phyloP scores from a whole-genome alignment of 805 yeast genomes.

The Ogataea minuta region DNA sequence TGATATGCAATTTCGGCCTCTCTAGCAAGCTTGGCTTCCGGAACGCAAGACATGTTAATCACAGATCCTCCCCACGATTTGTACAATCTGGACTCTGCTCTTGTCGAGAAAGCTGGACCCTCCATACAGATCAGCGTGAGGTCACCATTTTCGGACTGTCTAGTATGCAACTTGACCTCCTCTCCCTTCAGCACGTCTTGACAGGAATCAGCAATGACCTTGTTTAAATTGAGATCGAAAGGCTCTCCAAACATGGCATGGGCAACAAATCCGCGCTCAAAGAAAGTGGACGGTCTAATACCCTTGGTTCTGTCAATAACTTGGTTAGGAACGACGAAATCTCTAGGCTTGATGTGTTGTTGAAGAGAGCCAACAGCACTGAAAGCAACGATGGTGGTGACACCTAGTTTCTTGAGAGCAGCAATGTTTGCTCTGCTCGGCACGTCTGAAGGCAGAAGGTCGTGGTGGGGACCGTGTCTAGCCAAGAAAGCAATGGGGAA shows the following conservation, averaged over 20 bases:
- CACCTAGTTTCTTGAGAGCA: constrained; percentile 85
- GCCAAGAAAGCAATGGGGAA: constrained; percentile 91
- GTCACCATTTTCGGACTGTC: constrained; percentile 63
- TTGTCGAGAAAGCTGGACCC: constrained; percentile 96
- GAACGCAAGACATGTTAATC: constrained; percentile 94
- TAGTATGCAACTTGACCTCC: constrained; percentile 62
- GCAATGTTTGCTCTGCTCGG: constrained; percentile 95
- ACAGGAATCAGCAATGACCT: constrained; percentile 57
- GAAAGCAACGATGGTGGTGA: constrained; percentile 84
- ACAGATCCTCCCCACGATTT: constrained; percentile 88
- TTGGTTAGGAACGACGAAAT: constrained; percentile 95
- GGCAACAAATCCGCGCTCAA: constrained; percentile 91
- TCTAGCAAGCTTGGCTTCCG: constrained; percentile 96
- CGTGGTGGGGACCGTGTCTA: constrained; percentile 91
- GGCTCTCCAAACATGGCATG: constrained; percentile 98
- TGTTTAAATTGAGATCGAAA: constrained; percentile 72
- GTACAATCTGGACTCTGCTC: constrained; percentile 93
- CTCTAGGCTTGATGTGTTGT: constrained; percentile 86
- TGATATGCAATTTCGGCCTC: constrained; percentile 97
- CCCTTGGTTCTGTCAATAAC: constrained; percentile 97
- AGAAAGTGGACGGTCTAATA: constrained; percentile 82
- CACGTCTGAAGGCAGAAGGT: constrained; percentile 85
- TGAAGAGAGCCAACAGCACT: constrained; percentile 96
- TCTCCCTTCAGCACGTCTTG: constrained; percentile 54
- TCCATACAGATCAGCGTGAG: constrained; percentile 94